Base-by-base conservation (phyloP, 805 yeast genomes). In the Ogataea saltuana region DNA sequence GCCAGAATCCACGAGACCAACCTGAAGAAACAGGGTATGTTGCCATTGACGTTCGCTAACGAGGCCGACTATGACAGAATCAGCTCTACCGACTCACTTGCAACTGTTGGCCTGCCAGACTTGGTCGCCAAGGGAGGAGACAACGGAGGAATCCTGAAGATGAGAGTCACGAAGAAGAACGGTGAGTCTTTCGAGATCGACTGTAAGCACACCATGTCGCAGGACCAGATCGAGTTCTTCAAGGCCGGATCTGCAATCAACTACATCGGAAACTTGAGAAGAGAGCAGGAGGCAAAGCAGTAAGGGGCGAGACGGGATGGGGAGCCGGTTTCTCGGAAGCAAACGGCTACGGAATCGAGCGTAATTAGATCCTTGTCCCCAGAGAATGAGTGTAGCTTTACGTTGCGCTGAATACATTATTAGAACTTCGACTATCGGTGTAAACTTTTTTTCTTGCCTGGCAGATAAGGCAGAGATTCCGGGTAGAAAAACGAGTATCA, bases 1-100 rank as follows among this genome's bases (percentile, higher is more conserved):
- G 99, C 99, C 26, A 85, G 99, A 76, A 91, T 91, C 59, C 99
- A 91, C 69, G 99, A 91, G 73, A 91, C 99, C 26, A 91, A 91
- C 69, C 80, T 91, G 71, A 93, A 91, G 76, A 93, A 93, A 69
- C 99, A 93, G 74, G 99, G 99, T 67, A 81, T 91, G 85, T 75
- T 91, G 61, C 99, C 99, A 26, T 71, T 93, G 61, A 87, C 95
- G 19, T 93, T 93, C 67, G 96, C 88, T 28, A 69, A 91, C 62
- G 96, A 89, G 63, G 70, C 76, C 26, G 99, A 93, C 61, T 93
- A 91, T 64, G 97, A 93, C 66, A 76, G 63, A 60, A 71, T 93
- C 45, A 66, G 79, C 39, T 74, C 90, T 26, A 88, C 93, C 52
- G 98, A 93, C 66, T 69, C 76, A 26, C 65, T 90, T 49, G 83